phyloP scores from a whole-genome alignment of 176 grass and related monocot genomes.

The Musa acuminata region DNA sequence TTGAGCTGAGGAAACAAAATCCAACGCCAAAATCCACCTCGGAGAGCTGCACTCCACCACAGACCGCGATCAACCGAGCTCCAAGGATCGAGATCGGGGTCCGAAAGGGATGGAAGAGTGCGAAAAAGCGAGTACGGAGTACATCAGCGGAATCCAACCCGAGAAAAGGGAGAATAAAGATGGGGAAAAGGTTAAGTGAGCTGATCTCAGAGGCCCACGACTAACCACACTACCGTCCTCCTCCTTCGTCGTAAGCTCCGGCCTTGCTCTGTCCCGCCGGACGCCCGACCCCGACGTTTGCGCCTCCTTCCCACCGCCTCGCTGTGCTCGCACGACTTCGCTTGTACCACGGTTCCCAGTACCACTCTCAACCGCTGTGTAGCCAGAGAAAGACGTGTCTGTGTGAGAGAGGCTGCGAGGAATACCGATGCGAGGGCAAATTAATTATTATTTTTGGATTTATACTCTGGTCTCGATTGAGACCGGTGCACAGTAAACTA shows the following conservation, averaged over 20 bases:
- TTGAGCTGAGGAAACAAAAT: not conserved
- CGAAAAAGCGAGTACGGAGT: not conserved
- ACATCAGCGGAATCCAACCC: not conserved
- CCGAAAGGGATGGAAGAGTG: not conserved
- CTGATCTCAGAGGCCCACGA: too few relatives aligned
- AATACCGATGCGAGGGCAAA: not conserved
- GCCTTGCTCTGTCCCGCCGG: not conserved
- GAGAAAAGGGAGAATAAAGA: not conserved
- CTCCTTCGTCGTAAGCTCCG: too few relatives aligned
- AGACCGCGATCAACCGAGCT: constrained; percentile 4
- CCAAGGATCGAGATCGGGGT: constrained; percentile 6
- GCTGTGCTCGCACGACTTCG: not conserved
- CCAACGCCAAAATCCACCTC: not conserved
- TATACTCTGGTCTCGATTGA: not conserved
- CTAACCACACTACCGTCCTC: too few relatives aligned
- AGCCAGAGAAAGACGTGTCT: not conserved
- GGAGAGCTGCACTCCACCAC: not conserved
- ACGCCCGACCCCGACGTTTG: not conserved
- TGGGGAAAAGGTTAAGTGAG: not conserved
- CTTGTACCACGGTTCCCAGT: not conserved
- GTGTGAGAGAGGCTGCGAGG: not conserved
- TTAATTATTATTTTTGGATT: not conserved
- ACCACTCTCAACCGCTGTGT: not conserved
- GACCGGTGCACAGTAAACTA: too few relatives aligned
- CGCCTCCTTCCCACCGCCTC: too few relatives aligned